Percentiles rank a stretch among this genome's conserved stretches.
phyloP scores from a whole-genome alignment of 768 basidiomycete genomes.

The Collybiopsis confluens region DNA sequence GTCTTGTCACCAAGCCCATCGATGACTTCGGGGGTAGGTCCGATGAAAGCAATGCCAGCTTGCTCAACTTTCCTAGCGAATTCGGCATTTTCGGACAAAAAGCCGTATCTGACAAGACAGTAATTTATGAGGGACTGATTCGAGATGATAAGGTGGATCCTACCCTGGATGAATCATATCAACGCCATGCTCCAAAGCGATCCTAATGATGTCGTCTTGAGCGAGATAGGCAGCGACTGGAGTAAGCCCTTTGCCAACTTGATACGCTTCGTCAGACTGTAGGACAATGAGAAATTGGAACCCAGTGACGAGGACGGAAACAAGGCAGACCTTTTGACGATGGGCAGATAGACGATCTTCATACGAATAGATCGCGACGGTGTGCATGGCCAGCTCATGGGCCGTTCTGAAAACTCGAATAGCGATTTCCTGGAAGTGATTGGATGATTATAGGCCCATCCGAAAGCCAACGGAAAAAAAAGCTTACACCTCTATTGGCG shows the following conservation, averaged over 20 bases:
- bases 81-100: constrained; percentile 93
- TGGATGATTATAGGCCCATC: not conserved
- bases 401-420: constrained; percentile 98
- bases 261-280: constrained; percentile 97
- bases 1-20: constrained; percentile 99
- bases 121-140: not conserved
- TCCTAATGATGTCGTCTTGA: constrained; percentile 94
- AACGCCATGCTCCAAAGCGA: constrained; percentile 96
- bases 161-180: constrained; percentile 99
- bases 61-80: constrained; percentile 99
- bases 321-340: constrained; percentile 78
- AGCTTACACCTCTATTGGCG: constrained; percentile 83
- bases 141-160: constrained; percentile 17
- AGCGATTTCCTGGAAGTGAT: constrained; percentile 80
- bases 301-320: constrained; percentile 34
- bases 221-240: constrained; percentile 97
- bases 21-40: constrained; percentile 93
- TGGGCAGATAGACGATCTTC: constrained; percentile 97
- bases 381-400: constrained; percentile 98
- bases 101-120: constrained; percentile 70
- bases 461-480: constrained; percentile 4
- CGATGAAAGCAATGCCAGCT: constrained; percentile 95
- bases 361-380: constrained; percentile 96
- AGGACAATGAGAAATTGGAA: constrained; percentile 25
- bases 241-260: constrained; percentile 93